A percentile compares a stretch with the other conserved stretches of the same genome.
These are phyloP conservation scores for Handroanthus guayacan DNA, from an alignment of 257 asterid species.

Conservation along the genomic window DNA sequence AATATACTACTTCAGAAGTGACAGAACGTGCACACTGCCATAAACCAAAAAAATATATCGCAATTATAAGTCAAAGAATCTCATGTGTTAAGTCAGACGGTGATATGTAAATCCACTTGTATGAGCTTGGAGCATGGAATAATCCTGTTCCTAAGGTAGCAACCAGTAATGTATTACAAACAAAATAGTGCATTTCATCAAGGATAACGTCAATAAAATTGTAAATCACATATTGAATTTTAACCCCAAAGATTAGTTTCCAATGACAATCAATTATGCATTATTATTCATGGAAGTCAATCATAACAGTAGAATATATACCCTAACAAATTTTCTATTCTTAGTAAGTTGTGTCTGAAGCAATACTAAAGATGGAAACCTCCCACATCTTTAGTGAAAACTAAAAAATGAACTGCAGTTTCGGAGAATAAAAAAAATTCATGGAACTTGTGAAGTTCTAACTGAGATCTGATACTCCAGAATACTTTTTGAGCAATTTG, in stretches of 20 bases:
- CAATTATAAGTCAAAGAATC: slow-evolving; percentile 22
- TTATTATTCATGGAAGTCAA: slow-evolving; percentile 10
- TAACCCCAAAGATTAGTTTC: neutral
- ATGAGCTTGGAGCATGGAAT: neutral
- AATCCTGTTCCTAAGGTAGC: neutral
- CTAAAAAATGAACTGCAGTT: neutral
- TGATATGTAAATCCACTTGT: neutral
- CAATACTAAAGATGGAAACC: neutral
- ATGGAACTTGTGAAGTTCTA: neutral
- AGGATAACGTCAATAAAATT: neutral
- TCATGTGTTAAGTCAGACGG: neutral
- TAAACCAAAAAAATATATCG: slow-evolving; percentile 25
- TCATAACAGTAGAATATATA: neutral
- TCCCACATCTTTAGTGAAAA: neutral
- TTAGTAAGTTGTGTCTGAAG: neutral
- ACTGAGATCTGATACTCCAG: neutral
- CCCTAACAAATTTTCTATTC: neutral
- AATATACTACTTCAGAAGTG: slow-evolving; percentile 22
- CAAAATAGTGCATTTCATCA: neutral
- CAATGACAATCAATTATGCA: neutral
- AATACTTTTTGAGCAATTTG: neutral
- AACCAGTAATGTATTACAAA: neutral
- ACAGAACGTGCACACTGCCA: slow-evolving; percentile 37
- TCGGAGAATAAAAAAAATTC: neutral
- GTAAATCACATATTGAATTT: neutral